Conservation (phyloP, 2,329 filamentous ascomycete species). For the Fusarium acutatum region DNA sequence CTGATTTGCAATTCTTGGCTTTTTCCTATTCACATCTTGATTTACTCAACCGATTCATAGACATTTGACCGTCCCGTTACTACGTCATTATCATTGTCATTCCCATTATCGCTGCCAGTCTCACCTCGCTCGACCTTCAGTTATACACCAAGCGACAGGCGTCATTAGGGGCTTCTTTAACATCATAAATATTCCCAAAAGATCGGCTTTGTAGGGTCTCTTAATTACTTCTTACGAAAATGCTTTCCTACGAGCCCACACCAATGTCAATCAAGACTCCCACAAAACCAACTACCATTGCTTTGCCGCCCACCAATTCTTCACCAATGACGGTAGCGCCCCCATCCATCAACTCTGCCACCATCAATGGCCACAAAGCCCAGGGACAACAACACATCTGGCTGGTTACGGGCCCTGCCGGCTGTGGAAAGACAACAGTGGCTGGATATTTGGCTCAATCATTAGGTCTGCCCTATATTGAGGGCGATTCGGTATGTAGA, state of each 20-base stretch:
- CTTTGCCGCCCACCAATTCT: conserved; percentile 33
- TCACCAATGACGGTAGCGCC: conserved; percentile 34
- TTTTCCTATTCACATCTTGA: conserved; percentile 12
- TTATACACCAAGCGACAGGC: conserved; percentile 22
- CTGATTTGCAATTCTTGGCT: conserved; percentile 8
- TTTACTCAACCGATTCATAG: conserved; percentile 7
- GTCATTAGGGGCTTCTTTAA: conserved; percentile 1
- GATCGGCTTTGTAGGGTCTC: background rate
- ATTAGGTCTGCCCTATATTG: conserved; percentile 75
- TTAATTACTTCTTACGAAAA: conserved; percentile 39
- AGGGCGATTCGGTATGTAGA: conserved; percentile 75
- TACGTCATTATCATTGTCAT: conserved; percentile 25
- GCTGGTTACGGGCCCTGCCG: conserved; percentile 81
- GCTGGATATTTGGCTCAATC: conserved; percentile 69
- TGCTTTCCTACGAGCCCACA: conserved; percentile 61
- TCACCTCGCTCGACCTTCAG: conserved; percentile 5
- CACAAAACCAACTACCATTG: conserved; percentile 41
- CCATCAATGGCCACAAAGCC: conserved; percentile 43
- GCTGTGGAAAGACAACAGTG: conserved; percentile 81
- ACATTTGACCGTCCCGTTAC: conserved; percentile 11
- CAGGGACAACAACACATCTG: conserved; percentile 73
- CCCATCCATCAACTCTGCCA: conserved; percentile 42
- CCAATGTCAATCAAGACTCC: conserved; percentile 56
- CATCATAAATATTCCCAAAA: background rate
- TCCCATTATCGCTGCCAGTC: conserved; percentile 22